These are phyloP conservation scores for Hypoxylon rickii DNA, from an alignment of 495 filamentous ascomycete species.

Conservation along the genomic window DNA sequence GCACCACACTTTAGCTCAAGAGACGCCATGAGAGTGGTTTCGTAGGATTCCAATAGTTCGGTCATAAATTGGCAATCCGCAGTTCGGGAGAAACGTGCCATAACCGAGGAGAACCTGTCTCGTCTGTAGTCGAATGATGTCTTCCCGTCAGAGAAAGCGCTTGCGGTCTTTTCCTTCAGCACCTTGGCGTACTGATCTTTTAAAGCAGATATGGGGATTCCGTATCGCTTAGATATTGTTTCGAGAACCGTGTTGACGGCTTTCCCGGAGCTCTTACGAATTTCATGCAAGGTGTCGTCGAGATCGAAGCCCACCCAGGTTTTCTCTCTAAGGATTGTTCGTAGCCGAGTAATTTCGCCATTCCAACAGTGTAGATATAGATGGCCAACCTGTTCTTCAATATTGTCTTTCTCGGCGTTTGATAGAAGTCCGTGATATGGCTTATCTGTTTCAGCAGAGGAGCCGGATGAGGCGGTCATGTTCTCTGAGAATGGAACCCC, in stretches of 20 bases:
- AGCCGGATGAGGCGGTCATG: not conserved
- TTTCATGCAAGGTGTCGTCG: conserved; percentile 51
- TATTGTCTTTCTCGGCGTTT: conserved; percentile 2
- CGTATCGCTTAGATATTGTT: conserved; percentile 24
- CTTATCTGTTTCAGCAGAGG: not conserved
- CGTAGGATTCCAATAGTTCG: conserved; percentile 39
- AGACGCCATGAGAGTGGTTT: conserved; percentile 19
- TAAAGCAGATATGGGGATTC: conserved; percentile 24
- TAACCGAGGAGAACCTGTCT: conserved; percentile 42
- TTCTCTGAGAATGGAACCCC: not conserved
- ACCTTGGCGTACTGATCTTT: conserved; percentile 34
- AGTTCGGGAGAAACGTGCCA: conserved; percentile 17
- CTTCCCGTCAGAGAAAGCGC: conserved; percentile 45
- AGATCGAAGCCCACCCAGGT: conserved; percentile 49
- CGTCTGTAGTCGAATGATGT: conserved; percentile 44
- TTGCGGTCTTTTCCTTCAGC: conserved; percentile 36
- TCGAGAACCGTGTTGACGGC: conserved; percentile 33
- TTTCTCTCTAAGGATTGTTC: conserved; percentile 18
- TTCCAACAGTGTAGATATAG: not conserved
- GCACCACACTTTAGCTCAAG: conserved; percentile 38
- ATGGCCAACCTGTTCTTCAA: not conserved
- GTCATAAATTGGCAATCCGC: conserved; percentile 1
- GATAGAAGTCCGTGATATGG: conserved; percentile 6
- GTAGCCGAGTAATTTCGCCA: not conserved
- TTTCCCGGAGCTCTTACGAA: conserved; percentile 39